These are phyloP conservation scores for Dothistroma septosporum DNA, from an alignment of 2,329 filamentous ascomycete species.

Conservation along the genomic window DNA sequence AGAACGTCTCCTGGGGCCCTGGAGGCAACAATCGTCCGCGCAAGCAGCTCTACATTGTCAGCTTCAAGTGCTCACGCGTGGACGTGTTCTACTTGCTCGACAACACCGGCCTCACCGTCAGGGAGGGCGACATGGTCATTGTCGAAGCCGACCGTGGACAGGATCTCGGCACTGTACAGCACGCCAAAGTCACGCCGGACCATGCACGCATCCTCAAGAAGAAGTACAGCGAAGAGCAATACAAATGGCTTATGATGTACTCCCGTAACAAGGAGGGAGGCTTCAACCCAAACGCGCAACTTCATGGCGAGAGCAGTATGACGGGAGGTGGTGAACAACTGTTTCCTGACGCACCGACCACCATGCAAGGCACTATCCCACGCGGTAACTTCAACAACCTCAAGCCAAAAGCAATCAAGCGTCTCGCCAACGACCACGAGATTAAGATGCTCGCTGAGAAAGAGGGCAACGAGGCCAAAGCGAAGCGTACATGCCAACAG, in stretches of 20 bases:
- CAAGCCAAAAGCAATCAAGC: slow-evolving; percentile 95
- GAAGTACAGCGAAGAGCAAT: slow-evolving; percentile 89
- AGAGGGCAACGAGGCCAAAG: slow-evolving; percentile 95
- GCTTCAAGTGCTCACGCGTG: slow-evolving; percentile 93
- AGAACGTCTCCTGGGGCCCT: slow-evolving; percentile 27
- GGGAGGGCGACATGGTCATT: slow-evolving; percentile 89
- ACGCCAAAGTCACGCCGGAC: slow-evolving; percentile 82
- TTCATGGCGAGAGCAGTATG: slow-evolving; percentile 28
- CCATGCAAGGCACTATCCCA: slow-evolving; percentile 28
- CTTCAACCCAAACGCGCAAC: slow-evolving; percentile 33
- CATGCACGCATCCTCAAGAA: slow-evolving; percentile 85
- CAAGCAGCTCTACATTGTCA: slow-evolving; percentile 75
- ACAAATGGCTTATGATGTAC: slow-evolving; percentile 99
- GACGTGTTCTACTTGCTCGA: slow-evolving; percentile 98
- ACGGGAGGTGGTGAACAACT: slow-evolving; percentile 3
- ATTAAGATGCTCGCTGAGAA: slow-evolving; percentile 86
- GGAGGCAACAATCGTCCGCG: slow-evolving; percentile 36
- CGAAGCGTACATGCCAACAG: slow-evolving; percentile 92
- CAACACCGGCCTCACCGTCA: slow-evolving; percentile 85
- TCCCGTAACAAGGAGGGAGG: slow-evolving; percentile 44
- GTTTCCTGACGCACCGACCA: slow-evolving; percentile 22
- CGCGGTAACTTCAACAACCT: slow-evolving; percentile 54
- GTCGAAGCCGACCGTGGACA: slow-evolving; percentile 96
- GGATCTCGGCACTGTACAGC: slow-evolving; percentile 87
- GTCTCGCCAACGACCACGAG: slow-evolving; percentile 86